Base-by-base conservation (phyloP, 169 alveolate genomes). In the Plasmodium falciparum region DNA sequence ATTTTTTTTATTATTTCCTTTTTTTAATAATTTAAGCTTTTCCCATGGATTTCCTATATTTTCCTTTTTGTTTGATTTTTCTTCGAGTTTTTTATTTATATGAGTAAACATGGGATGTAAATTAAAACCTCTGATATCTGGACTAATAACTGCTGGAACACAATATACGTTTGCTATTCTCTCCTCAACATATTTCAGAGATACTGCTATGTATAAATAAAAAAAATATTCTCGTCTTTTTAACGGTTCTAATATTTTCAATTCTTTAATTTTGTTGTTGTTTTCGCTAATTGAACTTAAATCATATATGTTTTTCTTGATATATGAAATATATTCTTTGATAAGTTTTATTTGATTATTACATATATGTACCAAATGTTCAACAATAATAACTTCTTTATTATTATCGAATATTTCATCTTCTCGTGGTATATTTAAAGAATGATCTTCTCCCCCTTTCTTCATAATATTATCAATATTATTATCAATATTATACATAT, bases 191-290 rank as follows among this genome's bases (percentile, higher is more conserved):
- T 71, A 86, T 20, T 52, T 86, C 76, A 86, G 61, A 2, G 92
- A 70, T 52, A 86, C 63, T 15, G 78, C 59, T 43, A 86, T 49
- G 50, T 70, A 71, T 61, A 86, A 67, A 65, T 86, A 86, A 86
- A 86, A 86, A 73, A 86, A 86, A 0, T 71, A 4, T 61, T 86
- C 92, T 66, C 92, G 61, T 74, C 92, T 71, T 86, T 86, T 72
- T 72, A 71, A 15, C 29, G 92, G 88, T 24, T 86, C 76, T 54
- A 86, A 54, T 17, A 86, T 86, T 9, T 70, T 70, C 75, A 86
- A 26, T 72, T 86, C 92, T 61, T 86, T 86, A 7, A 86, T 72
- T 66, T 43, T 70, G n/a, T 72, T 62, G 66, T 86, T 86, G 65
- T 72, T 72, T 33, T 86, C 92, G 47, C 6, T 39, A 39, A 86